phyloP scores from a whole-genome alignment of 2,329 filamentous ascomycete genomes.

The Biscogniauxia mediterranea region DNA sequence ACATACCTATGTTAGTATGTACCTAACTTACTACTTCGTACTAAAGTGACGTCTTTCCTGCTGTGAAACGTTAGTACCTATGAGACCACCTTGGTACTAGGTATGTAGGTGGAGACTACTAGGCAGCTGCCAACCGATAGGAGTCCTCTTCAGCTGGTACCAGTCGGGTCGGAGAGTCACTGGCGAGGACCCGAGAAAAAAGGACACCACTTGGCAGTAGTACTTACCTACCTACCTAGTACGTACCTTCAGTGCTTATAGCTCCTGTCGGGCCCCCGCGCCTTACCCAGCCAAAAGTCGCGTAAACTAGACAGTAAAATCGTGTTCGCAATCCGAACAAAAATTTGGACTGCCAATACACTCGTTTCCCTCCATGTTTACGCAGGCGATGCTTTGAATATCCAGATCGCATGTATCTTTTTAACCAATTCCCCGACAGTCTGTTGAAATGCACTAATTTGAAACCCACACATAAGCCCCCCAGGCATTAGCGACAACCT shows the following conservation, averaged over 20 bases:
- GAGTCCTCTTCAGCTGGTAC: neutral
- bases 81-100: too few species aligned
- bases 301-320: neutral
- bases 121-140: neutral
- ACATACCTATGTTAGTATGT: too few species aligned
- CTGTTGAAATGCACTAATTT: slow-evolving; percentile 3
- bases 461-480: neutral
- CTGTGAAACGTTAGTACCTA: too few species aligned
- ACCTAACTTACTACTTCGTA: too few species aligned
- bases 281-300: neutral
- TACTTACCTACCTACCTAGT: neutral
- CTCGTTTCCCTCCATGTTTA: neutral
- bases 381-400: neutral
- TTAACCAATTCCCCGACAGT: neutral
- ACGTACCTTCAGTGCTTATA: neutral
- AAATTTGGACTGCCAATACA: neutral
- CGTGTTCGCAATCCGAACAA: neutral
- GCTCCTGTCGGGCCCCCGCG: neutral
- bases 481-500: neutral
- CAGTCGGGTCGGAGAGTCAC: neutral
- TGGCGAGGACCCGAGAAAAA: neutral
- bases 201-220: neutral
- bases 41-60: too few species aligned
- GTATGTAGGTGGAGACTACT: too few species aligned
- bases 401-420: neutral